Base-by-base conservation (phyloP, 2,329 filamentous ascomycete species). In the Periconia digitata region DNA sequence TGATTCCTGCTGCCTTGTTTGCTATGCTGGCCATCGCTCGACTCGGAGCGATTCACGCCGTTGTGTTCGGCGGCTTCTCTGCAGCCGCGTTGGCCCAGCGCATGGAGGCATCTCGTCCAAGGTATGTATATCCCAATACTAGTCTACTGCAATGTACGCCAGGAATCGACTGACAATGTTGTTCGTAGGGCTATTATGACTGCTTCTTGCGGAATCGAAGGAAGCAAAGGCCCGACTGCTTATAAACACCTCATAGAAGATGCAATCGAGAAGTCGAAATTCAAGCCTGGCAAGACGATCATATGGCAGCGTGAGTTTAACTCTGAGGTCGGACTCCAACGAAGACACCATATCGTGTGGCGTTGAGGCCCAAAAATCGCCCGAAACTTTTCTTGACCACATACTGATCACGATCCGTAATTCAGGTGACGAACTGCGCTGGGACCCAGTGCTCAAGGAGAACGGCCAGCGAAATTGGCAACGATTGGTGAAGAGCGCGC, bases 1-100 rank as follows among this genome's bases (percentile, higher is more conserved):
- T 96, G 92, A 90, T 96, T 37, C 92, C 92, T 0, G 86, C 90
- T 0, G 89, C 91, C 1, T 70, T 96, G n/a, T 84, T 95, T 53
- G 92, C 88, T 8, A 90, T 94, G 55, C 82, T 96, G 3, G 91
- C 92, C 20, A 83, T 88, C 50, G 85, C 85, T 51, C 84, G 91
- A 8, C 78, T 96, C 1, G 92, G 92, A 10, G 92, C 91, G 15
- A 84, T 96, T 44, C 92, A 97, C 67, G 85, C 89, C 3, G 90
- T 95, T 4, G 92, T 97, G 3, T 96, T 96, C 71, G 92, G 92
- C 36, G 92, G 92, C 0, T 97, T 97, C 67, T 90, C 90, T 0
- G 79, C 91, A 0, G 77, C 80, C 8, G 89, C 91, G 3, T 78
- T 96, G 38, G 90, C 91, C 1, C 92, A 96, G 72, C 82, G 92